Evolutionary conservation across 768 basidiomycete species (phyloP).

Genomic region (Candolleomyces efflorescens): DNA sequence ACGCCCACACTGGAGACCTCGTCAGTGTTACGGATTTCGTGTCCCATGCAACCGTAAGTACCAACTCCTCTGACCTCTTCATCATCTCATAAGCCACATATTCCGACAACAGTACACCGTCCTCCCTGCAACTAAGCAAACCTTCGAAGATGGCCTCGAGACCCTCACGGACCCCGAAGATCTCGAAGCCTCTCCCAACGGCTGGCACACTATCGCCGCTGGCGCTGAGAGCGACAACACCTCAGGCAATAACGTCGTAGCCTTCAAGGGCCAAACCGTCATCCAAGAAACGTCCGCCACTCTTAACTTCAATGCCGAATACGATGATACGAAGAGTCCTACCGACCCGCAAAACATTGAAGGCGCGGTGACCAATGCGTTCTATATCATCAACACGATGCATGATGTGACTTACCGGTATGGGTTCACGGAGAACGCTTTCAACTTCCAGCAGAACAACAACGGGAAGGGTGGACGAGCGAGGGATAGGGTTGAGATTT

Average conservation of each 20-base stretch:
- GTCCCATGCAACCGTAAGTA: slow-evolving; percentile 33
- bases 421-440: slow-evolving; percentile 50
- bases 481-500: slow-evolving; percentile 47
- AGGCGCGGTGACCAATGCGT: slow-evolving; percentile 48
- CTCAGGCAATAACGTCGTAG: slow-evolving; percentile 25
- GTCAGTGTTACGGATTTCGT: slow-evolving; percentile 54
- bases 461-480: slow-evolving; percentile 46
- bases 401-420: slow-evolving; percentile 44
- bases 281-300: slow-evolving; percentile 31
- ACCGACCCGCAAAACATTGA: slow-evolving; percentile 40
- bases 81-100: slow-evolving; percentile 2
- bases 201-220: slow-evolving; percentile 40
- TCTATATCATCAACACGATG: slow-evolving; percentile 57
- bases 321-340: slow-evolving; percentile 28
- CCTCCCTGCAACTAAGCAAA: slow-evolving; percentile 48
- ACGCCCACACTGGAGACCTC: slow-evolving; percentile 47
- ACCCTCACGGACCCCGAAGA: slow-evolving; percentile 51
- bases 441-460: slow-evolving; percentile 59
- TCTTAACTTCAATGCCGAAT: slow-evolving; percentile 35
- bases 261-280: slow-evolving; percentile 24
- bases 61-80: background rate
- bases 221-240: background rate
- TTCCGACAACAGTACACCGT: slow-evolving; percentile 24
- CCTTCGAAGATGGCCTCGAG: slow-evolving; percentile 45
- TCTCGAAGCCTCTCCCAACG: slow-evolving; percentile 45